Evolutionary conservation across 805 yeast genomes (phyloP).

Genomic region (Lipomyces chichibuensis): DNA sequence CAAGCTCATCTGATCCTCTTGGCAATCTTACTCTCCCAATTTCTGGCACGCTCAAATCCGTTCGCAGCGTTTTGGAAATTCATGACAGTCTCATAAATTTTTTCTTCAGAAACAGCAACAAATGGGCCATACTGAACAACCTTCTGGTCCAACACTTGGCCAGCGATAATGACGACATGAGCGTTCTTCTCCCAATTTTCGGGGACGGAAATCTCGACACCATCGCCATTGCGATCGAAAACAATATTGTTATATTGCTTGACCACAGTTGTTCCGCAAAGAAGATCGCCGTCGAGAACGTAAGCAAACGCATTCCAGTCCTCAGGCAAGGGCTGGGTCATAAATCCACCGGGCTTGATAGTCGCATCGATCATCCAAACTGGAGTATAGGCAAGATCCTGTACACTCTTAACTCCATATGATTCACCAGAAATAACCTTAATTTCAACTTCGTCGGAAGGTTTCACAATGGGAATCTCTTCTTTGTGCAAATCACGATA

Average conservation of each 20-base stretch:
- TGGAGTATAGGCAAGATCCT: conserved; percentile 82
- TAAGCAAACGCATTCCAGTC: conserved; percentile 43
- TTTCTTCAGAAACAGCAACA: conserved; percentile 71
- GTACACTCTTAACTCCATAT: conserved; percentile 70
- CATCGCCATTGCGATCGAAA: conserved; percentile 38
- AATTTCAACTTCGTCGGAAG: conserved; percentile 60
- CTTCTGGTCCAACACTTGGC: conserved; percentile 45
- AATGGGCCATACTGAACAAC: conserved; percentile 90
- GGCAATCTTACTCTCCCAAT: conserved; percentile 44
- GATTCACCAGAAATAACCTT: conserved; percentile 78
- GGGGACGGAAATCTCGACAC: conserved; percentile 36
- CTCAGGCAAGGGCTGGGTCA: conserved; percentile 56
- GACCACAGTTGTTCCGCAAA: conserved; percentile 32
- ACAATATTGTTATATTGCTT: conserved; percentile 35
- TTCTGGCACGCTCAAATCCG: conserved; percentile 45
- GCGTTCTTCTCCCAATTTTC: conserved; percentile 29
- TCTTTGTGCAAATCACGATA: conserved; percentile 72
- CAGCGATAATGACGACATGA: conserved; percentile 38
- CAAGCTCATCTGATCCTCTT: conserved; percentile 17
- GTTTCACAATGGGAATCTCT: conserved; percentile 72
- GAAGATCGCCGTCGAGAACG: conserved; percentile 38
- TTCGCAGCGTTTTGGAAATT: conserved; percentile 60
- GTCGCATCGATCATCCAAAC: conserved; percentile 70
- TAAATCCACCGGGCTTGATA: conserved; percentile 67
- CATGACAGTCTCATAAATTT: conserved; percentile 67